Conservation (phyloP, 202 grass and related monocot species). For the Musa balbisiana region DNA sequence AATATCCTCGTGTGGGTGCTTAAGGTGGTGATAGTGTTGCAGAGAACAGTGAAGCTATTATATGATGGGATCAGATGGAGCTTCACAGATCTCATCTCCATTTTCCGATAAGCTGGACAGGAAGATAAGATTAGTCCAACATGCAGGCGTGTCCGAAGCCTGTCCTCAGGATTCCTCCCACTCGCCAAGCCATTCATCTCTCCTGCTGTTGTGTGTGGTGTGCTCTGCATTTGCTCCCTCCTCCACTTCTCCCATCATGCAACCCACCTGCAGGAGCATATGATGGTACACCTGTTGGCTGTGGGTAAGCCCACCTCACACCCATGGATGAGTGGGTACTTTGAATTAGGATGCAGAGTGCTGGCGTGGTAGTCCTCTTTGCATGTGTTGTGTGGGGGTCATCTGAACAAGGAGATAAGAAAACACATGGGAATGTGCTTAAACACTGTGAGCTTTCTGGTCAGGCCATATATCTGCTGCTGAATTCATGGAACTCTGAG, state of each 20-base stretch:
- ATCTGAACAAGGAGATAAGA: background rate
- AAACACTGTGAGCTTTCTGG: too few relatives aligned
- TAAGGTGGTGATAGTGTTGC: background rate
- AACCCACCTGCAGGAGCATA: background rate
- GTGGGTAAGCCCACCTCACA: background rate
- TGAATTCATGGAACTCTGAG: background rate
- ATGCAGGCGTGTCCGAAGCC: background rate
- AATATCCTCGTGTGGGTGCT: too few relatives aligned
- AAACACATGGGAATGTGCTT: constrained; percentile 1
- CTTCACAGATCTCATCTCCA: background rate
- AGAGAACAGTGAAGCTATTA: background rate
- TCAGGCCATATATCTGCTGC: background rate
- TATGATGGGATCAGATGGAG: background rate
- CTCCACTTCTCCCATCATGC: background rate
- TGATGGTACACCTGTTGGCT: background rate
- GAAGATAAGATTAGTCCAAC: background rate
- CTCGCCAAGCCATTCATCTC: background rate
- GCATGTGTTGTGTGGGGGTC: background rate
- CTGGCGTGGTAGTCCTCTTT: background rate
- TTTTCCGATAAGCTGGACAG: background rate
- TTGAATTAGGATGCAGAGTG: background rate
- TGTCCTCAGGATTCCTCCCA: background rate
- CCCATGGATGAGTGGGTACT: background rate
- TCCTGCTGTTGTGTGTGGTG: background rate
- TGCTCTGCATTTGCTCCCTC: background rate